phyloP scores from a whole-genome alignment of 2,329 filamentous ascomycete species.

The Aspergillus alliaceus region DNA sequence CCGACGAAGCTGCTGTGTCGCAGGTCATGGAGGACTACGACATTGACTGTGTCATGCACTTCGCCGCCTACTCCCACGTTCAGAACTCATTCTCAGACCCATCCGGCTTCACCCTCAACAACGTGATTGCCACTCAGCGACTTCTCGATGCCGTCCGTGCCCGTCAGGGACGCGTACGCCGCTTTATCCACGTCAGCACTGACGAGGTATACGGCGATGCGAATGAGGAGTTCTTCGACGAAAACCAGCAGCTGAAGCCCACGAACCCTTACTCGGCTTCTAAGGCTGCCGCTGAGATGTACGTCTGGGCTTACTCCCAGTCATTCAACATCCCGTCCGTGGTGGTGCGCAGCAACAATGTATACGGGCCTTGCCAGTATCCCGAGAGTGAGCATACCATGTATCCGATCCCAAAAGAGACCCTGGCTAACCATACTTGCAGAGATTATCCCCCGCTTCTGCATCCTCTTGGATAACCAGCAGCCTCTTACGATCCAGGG shows the following conservation, averaged over 20 bases:
- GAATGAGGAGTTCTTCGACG: background rate
- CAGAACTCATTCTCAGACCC: slow-evolving; percentile 81
- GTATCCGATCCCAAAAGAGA: too few relatives aligned
- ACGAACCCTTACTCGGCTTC: slow-evolving; percentile 81
- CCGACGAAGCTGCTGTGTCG: slow-evolving; percentile 67
- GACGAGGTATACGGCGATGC: slow-evolving; percentile 86
- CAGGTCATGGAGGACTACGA: slow-evolving; percentile 68
- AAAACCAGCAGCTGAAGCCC: slow-evolving; percentile 70
- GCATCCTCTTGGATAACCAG: too few relatives aligned
- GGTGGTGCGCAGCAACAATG: slow-evolving; percentile 80
- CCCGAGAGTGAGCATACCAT: slow-evolving; percentile 74
- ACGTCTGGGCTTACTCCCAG: slow-evolving; percentile 82
- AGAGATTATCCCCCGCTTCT: too few relatives aligned
- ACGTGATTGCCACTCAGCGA: slow-evolving; percentile 85
- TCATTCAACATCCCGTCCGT: slow-evolving; percentile 79
- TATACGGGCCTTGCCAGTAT: slow-evolving; percentile 82
- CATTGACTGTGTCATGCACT: slow-evolving; percentile 80
- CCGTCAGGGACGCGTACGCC: too few relatives aligned
- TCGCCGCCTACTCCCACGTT: slow-evolving; percentile 83
- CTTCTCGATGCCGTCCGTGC: too few relatives aligned
- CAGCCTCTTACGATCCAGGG: too few relatives aligned
- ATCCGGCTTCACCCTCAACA: slow-evolving; percentile 77
- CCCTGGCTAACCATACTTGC: too few relatives aligned
- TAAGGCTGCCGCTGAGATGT: slow-evolving; percentile 81
- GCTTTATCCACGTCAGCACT: slow-evolving; percentile 81